Base-by-base conservation (phyloP, 805 yeast species). In the Komagataella ulmi region DNA sequence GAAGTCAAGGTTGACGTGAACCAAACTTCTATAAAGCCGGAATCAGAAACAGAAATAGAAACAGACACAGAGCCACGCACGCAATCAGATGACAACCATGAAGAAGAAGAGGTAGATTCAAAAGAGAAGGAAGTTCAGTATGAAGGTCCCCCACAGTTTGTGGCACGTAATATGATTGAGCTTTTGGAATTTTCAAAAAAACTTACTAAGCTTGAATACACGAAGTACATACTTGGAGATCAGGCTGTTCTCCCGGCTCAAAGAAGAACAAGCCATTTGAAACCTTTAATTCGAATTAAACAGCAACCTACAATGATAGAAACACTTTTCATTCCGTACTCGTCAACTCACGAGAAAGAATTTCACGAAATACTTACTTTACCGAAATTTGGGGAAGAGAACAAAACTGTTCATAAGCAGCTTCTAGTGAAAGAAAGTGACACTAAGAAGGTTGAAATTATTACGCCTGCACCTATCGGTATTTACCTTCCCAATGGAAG, bases 381-480 rank as follows among this genome's bases (percentile, higher is more conserved):
- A 3, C 88, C 91, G 0, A 71, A 76, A 50, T 79, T 86, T 60
- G 95, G 93, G 14, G 80, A 77, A 54, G 72, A 64, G 53, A 72
- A 69, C 51, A 68, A 66, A 47, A 65, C 64, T 17, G 60, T 66
- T 30, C 72, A 73, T 24, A 69, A 72, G 24, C 69, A 69, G 47
- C 73, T 71, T 30, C 71, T 71, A 30, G 65, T 70, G 5, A 76
- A 74, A 49, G 70, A 65, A 17, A 75, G 75, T 48, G 74, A 73
- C 48, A 70, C 67, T 47, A 69, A 75, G 43, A 75, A 77, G 54
- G 60, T 77, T 18, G 74, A 69, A 12, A 72, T 85, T 50, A 74
- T 71, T 21, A 85, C 91, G 0, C 81, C 79, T 51, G 85, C 91
- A 1, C 93, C 91, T 2, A 71, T 81, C 3, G 91, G 91, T 17